Percentiles rank a stretch among this genome's conserved stretches.
Evolutionary conservation across 2,329 filamentous ascomycete species (phyloP).

Genomic region (Neofusicoccum sp.): DNA sequence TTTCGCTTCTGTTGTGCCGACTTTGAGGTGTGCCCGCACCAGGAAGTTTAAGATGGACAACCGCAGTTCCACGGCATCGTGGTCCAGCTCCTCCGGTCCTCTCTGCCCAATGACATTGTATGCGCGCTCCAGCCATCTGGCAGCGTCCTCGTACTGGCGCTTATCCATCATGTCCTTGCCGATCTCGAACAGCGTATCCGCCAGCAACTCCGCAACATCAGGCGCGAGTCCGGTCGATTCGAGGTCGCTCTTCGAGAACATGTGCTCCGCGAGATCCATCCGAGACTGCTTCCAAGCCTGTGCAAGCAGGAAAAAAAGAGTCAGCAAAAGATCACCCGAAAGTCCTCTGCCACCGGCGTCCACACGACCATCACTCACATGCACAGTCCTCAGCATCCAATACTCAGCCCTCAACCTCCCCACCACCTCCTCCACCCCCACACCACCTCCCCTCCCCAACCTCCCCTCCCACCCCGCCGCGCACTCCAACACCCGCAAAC

Average conservation of each 20-base stretch:
- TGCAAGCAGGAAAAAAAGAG: background rate
- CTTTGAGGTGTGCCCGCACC: slow-evolving; percentile 55
- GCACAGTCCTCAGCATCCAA: slow-evolving; percentile 60
- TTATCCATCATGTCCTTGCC: slow-evolving; percentile 59
- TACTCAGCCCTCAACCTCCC: slow-evolving; percentile 59
- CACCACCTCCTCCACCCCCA: slow-evolving; percentile 27
- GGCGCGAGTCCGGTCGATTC: slow-evolving; percentile 38
- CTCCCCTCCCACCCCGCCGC: slow-evolving; percentile 53
- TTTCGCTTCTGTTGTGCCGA: slow-evolving; percentile 45
- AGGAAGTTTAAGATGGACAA: slow-evolving; percentile 65
- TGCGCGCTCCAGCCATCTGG: slow-evolving; percentile 73
- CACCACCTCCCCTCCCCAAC: slow-evolving; percentile 25
- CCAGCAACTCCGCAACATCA: slow-evolving; percentile 57
- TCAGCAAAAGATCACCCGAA: background rate
- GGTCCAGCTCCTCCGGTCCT: slow-evolving; percentile 55
- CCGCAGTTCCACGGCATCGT: slow-evolving; percentile 62
- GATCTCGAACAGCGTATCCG: slow-evolving; percentile 70
- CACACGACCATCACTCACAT: slow-evolving; percentile 52
- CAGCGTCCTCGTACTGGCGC: slow-evolving; percentile 55
- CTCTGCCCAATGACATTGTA: slow-evolving; percentile 58
- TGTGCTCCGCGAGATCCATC: slow-evolving; percentile 73
- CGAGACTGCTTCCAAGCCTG: slow-evolving; percentile 74
- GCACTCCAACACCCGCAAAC: slow-evolving; percentile 61
- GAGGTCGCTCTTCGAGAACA: slow-evolving; percentile 63
- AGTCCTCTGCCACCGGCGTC: background rate